These are phyloP conservation scores for Ogataea chonburiensis DNA, from an alignment of 805 yeast genomes.

Conservation along the genomic window DNA sequence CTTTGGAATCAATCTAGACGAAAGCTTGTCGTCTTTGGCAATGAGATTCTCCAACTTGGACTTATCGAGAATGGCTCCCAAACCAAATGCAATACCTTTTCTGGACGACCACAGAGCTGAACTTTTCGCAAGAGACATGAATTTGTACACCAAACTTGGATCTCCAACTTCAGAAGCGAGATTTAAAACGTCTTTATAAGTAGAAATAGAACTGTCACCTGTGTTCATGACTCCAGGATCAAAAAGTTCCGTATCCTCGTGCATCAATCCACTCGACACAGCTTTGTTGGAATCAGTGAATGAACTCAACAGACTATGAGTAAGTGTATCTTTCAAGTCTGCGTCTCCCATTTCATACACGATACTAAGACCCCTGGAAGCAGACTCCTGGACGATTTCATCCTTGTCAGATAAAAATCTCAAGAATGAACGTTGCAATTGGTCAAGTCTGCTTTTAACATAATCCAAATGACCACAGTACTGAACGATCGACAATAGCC, in stretches of 20 bases:
- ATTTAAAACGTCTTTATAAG: conserved; percentile 84
- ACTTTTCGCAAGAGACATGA: conserved; percentile 86
- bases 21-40: conserved; percentile 49
- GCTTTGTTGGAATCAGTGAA: conserved; percentile 68
- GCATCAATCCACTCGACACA: conserved; percentile 63
- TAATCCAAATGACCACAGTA: conserved; percentile 54
- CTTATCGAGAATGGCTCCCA: conserved; percentile 81
- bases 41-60: conserved; percentile 66
- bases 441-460: conserved; percentile 45
- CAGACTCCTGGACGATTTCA: conserved; percentile 88
- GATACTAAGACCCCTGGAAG: conserved; percentile 82
- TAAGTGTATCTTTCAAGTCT: conserved; percentile 67
- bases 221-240: conserved; percentile 80
- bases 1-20: conserved; percentile 71
- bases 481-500: conserved; percentile 80
- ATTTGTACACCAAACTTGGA: conserved; percentile 88
- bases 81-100: conserved; percentile 91
- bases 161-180: conserved; percentile 95
- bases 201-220: conserved; percentile 81
- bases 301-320: conserved; percentile 68
- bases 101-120: conserved; percentile 91
- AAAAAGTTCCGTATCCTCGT: conserved; percentile 78
- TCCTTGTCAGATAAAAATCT: conserved; percentile 76
- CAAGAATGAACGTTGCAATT: conserved; percentile 74
- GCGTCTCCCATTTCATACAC: conserved; percentile 74